Percentiles rank a stretch among this genome's conserved stretches.
These are phyloP conservation scores for Magnusiomyces tetraspermus DNA, from an alignment of 1,139 yeast genomes.

Conservation along the genomic window DNA sequence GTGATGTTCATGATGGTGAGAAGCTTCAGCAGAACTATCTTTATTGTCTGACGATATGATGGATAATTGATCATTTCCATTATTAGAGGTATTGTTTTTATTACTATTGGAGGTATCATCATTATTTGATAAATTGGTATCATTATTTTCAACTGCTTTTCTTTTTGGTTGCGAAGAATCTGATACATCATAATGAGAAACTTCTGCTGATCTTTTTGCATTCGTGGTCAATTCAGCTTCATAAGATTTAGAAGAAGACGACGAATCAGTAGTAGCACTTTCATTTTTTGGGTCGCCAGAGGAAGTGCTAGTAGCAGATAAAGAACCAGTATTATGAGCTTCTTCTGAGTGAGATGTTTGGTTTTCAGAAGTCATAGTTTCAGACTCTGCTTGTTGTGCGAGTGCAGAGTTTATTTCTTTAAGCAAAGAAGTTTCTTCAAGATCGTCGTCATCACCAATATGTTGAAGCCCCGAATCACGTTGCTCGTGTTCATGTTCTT, in stretches of 20 bases:
- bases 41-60: neutral
- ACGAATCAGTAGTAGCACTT: neutral
- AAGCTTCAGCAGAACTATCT: neutral
- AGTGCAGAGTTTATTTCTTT: slow-evolving; percentile 49
- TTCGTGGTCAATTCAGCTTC: neutral
- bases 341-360: neutral
- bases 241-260: neutral
- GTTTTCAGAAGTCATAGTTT: neutral
- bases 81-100: no score
- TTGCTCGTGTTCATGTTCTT: no score
- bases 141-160: neutral
- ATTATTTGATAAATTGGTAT: neutral
- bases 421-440: slow-evolving; percentile 78
- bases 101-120: neutral
- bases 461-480: no score
- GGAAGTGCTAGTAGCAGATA: no score
- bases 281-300: neutral
- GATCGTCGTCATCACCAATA: slow-evolving; percentile 40
- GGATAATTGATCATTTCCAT: neutral
- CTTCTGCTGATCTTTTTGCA: neutral
- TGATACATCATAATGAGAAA: neutral
- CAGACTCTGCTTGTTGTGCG: neutral
- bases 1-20: neutral
- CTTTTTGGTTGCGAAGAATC: neutral
- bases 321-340: no score